phyloP scores from a whole-genome alignment of 2,329 filamentous ascomycete genomes.

The Sarocladiaceae sp. region DNA sequence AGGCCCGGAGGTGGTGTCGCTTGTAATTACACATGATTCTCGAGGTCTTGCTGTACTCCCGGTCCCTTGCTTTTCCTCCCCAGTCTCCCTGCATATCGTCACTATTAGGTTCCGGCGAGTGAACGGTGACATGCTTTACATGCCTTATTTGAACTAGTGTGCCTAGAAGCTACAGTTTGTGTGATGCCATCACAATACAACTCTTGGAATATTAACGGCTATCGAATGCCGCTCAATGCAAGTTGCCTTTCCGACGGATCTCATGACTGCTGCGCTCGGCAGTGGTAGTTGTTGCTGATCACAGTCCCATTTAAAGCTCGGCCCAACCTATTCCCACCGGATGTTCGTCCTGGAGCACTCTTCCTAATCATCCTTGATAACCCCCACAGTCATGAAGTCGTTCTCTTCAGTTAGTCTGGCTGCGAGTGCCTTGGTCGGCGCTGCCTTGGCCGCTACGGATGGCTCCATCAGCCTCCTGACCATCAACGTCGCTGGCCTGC shows the following conservation, averaged over 20 bases:
- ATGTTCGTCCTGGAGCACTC: neutral
- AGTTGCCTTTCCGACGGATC: too few species aligned
- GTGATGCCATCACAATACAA: too few species aligned
- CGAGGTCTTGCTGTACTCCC: neutral
- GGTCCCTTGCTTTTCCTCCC: neutral
- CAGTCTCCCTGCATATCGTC: neutral
- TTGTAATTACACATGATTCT: slow-evolving; percentile 1
- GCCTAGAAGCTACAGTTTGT: slow-evolving; percentile 3
- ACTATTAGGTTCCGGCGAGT: neutral
- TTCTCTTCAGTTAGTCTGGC: slow-evolving; percentile 3
- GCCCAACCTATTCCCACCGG: too few species aligned
- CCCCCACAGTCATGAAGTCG: slow-evolving; percentile 2
- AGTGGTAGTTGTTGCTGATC: too few species aligned
- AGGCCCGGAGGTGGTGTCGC: neutral
- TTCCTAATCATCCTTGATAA: too few species aligned
- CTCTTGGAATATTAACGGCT: too few species aligned
- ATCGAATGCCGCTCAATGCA: slow-evolving; percentile 4
- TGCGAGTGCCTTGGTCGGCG: slow-evolving; percentile 4
- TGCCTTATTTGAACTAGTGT: slow-evolving; percentile 1
- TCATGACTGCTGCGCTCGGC: too few species aligned
- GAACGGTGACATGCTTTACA: slow-evolving; percentile 6
- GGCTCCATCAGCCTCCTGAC: slow-evolving; percentile 41
- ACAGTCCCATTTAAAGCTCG: too few species aligned
- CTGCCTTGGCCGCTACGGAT: slow-evolving; percentile 4
- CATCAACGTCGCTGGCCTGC: slow-evolving; percentile 53